These are phyloP conservation scores for Nothopassalora personata DNA, from an alignment of 2,329 filamentous ascomycete species.

Conservation along the genomic window DNA sequence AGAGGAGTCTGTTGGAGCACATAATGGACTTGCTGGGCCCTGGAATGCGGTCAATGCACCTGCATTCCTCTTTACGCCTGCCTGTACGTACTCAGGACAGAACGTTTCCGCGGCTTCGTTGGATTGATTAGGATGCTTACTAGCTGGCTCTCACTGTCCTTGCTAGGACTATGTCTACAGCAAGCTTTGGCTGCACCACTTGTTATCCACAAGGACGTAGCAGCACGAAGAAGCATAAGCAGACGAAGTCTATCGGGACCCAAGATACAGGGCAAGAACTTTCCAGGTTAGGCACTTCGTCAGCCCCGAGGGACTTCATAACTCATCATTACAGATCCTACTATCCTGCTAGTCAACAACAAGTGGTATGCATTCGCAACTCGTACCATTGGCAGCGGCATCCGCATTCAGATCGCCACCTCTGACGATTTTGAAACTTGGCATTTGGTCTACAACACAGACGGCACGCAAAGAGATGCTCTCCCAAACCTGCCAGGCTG, in stretches of 20 bases:
- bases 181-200: not conserved
- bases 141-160: not conserved
- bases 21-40: slow-evolving; percentile 5
- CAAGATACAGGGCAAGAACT: slow-evolving; percentile 38
- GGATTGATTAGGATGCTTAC: not conserved
- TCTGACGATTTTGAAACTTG: slow-evolving; percentile 34
- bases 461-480: slow-evolving; percentile 44
- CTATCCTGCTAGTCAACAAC: slow-evolving; percentile 29
- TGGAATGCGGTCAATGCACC: slow-evolving; percentile 5
- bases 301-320: not conserved
- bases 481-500: slow-evolving; percentile 51
- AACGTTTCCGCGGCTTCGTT: not conserved
- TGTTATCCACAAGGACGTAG: not conserved
- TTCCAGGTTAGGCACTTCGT: slow-evolving; percentile 34
- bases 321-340: slow-evolving; percentile 30
- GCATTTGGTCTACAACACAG: slow-evolving; percentile 34
- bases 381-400: slow-evolving; percentile 31
- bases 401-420: slow-evolving; percentile 37
- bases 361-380: slow-evolving; percentile 39
- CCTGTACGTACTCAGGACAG: not conserved
- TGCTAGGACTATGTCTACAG: not conserved
- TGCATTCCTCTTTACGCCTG: not conserved
- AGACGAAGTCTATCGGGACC: slow-evolving; percentile 22
- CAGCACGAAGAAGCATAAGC: not conserved
- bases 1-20: not conserved